Evolutionary conservation across 176 grass and related monocot genomes (phyloP).

Genomic region (Poa annua): DNA sequence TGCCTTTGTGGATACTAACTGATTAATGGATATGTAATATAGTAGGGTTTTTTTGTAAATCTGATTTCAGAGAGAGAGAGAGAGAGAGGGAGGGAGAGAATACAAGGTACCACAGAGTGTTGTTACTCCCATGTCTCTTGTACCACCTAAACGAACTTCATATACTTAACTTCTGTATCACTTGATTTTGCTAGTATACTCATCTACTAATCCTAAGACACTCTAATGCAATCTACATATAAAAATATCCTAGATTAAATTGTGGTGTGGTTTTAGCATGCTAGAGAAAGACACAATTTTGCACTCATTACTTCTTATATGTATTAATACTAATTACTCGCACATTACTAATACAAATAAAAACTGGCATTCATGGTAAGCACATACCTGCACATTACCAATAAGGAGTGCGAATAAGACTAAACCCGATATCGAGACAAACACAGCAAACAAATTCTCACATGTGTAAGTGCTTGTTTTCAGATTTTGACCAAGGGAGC

Average conservation of each 20-base stretch:
- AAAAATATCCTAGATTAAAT: background rate
- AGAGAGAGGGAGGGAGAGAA: too few relatives aligned
- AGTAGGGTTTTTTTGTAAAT: too few relatives aligned
- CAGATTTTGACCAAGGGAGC: slow-evolving; percentile 95
- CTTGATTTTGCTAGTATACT: too few relatives aligned
- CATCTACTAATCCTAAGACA: background rate
- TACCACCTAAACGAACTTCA: too few relatives aligned
- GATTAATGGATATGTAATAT: too few relatives aligned
- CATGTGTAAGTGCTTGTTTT: slow-evolving; percentile 77
- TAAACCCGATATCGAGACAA: slow-evolving; percentile 78
- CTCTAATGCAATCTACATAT: background rate
- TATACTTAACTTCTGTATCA: too few relatives aligned
- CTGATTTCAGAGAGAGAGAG: too few relatives aligned
- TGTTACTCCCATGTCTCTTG: too few relatives aligned
- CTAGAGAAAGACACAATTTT: slow-evolving; percentile 21
- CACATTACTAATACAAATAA: background rate
- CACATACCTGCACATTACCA: slow-evolving; percentile 91
- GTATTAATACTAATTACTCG: background rate
- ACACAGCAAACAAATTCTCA: slow-evolving; percentile 89
- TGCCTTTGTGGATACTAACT: too few relatives aligned
- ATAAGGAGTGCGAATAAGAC: slow-evolving; percentile 98
- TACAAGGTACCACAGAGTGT: too few relatives aligned
- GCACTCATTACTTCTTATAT: background rate
- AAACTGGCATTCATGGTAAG: slow-evolving; percentile 1
- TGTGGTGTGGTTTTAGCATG: slow-evolving; percentile 9